These are phyloP conservation scores for Bjerkandera adusta DNA, from an alignment of 1,284 basidiomycete species.

Conservation along the genomic window DNA sequence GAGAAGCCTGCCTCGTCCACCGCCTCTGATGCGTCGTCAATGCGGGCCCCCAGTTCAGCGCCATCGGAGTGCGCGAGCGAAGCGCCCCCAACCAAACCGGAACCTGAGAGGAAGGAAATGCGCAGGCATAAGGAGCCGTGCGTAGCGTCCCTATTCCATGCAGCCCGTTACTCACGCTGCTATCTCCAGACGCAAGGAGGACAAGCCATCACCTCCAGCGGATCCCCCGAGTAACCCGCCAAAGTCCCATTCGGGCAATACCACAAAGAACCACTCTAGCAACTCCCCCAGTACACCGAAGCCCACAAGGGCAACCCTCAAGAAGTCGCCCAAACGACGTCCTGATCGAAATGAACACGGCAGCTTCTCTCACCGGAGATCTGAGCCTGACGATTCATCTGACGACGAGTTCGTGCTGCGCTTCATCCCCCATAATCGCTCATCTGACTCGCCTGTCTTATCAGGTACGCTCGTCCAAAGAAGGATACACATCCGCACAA, in stretches of 20 bases:
- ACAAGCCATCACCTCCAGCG: no score
- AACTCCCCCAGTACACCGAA: no score
- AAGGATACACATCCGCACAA: conserved; percentile 11
- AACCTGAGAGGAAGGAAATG: no score
- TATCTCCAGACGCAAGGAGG: no score
- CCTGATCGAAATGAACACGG: conserved; percentile 2
- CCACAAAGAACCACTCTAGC: conserved; percentile 1
- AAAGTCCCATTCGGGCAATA: no score
- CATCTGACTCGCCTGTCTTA: background rate
- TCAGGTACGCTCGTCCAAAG: background rate
- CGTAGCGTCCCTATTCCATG: no score
- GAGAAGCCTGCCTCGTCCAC: conserved; percentile 4
- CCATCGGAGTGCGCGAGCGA: no score
- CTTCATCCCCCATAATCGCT: conserved; percentile 1
- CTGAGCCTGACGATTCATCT: conserved; percentile 7
- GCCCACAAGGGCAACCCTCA: no score
- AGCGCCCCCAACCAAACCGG: no score
- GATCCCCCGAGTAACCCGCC: no score
- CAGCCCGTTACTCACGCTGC: no score
- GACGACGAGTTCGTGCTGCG: conserved; percentile 11
- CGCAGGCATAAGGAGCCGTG: background rate
- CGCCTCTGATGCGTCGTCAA: conserved; percentile 1
- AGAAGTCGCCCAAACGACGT: background rate
- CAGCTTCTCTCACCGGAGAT: background rate
- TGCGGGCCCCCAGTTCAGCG: background rate